phyloP scores from a whole-genome alignment of 495 filamentous ascomycete species.

The Penicillium turbatum region DNA sequence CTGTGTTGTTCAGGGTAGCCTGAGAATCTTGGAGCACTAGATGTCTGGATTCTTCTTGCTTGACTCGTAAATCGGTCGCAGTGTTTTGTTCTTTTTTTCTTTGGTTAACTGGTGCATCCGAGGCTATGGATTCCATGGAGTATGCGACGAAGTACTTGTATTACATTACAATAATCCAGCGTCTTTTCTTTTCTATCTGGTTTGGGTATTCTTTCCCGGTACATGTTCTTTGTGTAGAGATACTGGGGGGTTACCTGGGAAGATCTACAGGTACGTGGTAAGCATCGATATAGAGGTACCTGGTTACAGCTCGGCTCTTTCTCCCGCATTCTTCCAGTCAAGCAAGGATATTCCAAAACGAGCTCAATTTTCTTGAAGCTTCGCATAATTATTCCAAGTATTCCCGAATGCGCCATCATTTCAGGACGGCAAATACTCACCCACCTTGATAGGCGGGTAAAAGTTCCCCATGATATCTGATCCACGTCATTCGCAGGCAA shows the following conservation, averaged over 20 bases:
- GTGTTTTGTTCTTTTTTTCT: slow-evolving; percentile 4
- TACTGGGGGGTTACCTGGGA: too few species aligned
- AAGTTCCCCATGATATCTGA: slow-evolving; percentile 8
- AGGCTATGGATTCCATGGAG: slow-evolving; percentile 29
- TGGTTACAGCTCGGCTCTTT: neutral
- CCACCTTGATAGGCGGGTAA: slow-evolving; percentile 10
- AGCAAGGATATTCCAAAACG: too few species aligned
- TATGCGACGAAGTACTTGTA: slow-evolving; percentile 32
- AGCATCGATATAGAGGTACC: too few species aligned
- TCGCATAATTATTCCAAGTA: too few species aligned
- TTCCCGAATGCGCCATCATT: too few species aligned
- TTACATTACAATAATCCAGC: slow-evolving; percentile 35
- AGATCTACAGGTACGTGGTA: neutral
- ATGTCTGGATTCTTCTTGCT: slow-evolving; percentile 4
- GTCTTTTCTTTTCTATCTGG: slow-evolving; percentile 17
- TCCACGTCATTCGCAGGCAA: slow-evolving; percentile 9
- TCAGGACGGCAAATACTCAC: too few species aligned
- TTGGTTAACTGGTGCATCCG: slow-evolving; percentile 31
- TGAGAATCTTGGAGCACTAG: slow-evolving; percentile 92
- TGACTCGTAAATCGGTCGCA: neutral
- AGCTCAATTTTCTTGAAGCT: too few species aligned
- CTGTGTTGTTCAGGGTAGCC: slow-evolving; percentile 96
- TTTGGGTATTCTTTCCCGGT: neutral
- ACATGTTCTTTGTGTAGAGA: too few species aligned
- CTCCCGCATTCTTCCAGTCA: neutral